Conservation (phyloP, 139 green algal species). For the Mychonastes homosphaera region DNA sequence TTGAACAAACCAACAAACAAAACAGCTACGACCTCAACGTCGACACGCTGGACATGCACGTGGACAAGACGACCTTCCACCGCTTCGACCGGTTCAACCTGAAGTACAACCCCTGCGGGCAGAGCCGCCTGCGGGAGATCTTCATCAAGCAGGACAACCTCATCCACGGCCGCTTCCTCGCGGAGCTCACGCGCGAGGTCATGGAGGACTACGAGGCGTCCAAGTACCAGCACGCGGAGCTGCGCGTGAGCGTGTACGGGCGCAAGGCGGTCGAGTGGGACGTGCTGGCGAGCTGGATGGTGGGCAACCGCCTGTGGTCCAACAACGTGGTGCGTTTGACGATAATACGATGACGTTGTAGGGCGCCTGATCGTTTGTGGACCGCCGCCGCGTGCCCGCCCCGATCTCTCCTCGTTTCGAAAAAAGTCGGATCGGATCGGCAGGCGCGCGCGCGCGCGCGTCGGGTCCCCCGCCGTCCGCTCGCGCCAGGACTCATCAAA, state of each 20-base stretch:
- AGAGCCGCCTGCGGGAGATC: slow-evolving; percentile 91
- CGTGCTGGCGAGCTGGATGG: slow-evolving; percentile 93
- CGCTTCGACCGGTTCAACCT: slow-evolving; percentile 91
- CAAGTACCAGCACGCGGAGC: slow-evolving; percentile 92
- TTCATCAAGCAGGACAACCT: slow-evolving; percentile 99
- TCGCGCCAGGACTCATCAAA: too few relatives aligned
- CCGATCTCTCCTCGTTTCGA: too few relatives aligned
- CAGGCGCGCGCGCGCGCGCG: too few relatives aligned
- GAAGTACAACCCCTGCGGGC: slow-evolving; percentile 99
- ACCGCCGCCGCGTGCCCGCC: neutral
- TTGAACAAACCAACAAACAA: slow-evolving; percentile 1
- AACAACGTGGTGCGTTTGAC: slow-evolving; percentile 67
- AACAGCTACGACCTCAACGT: slow-evolving; percentile 93
- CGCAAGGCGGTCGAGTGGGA: slow-evolving; percentile 90
- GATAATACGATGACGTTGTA: neutral
- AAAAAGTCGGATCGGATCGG: too few relatives aligned
- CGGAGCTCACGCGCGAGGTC: slow-evolving; percentile 94
- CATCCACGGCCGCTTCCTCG: slow-evolving; percentile 85
- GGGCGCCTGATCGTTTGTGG: neutral
- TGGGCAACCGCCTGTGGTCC: slow-evolving; percentile 81
- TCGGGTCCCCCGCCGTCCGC: too few relatives aligned
- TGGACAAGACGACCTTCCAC: slow-evolving; percentile 99
- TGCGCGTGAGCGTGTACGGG: slow-evolving; percentile 46
- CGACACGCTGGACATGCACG: slow-evolving; percentile 97
- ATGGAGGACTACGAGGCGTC: slow-evolving; percentile 53